Percentiles rank a stretch among this genome's conserved stretches.
Evolutionary conservation across 805 yeast species (phyloP).

Genomic region (Monosporozyma yasuniensis): DNA sequence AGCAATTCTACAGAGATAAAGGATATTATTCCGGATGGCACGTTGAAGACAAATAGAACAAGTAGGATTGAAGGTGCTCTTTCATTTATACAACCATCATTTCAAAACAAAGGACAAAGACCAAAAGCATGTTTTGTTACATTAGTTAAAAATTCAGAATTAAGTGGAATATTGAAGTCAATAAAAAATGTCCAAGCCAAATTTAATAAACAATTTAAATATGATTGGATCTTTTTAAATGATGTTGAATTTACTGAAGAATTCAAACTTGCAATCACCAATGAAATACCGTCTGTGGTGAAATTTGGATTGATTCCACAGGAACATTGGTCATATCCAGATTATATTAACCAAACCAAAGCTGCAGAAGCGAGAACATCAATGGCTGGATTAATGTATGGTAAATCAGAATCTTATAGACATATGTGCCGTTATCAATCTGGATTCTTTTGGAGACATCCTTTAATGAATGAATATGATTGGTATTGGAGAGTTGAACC

Average conservation of each 20-base stretch:
- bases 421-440: conserved; percentile 49
- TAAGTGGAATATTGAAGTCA: conserved; percentile 46
- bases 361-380: conserved; percentile 37
- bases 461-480: neutral
- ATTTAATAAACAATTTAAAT: conserved; percentile 50
- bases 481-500: conserved; percentile 94
- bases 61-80: neutral
- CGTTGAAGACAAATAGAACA: no score
- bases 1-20: neutral
- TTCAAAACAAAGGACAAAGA: conserved; percentile 10
- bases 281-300: conserved; percentile 45
- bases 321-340: conserved; percentile 64
- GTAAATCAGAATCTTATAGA: conserved; percentile 50
- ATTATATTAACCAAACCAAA: conserved; percentile 46
- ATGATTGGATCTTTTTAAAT: conserved; percentile 74
- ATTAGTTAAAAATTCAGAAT: conserved; percentile 58
- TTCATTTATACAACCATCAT: conserved; percentile 12
- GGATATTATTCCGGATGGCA: neutral
- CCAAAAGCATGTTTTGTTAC: conserved; percentile 57
- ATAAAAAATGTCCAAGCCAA: conserved; percentile 54
- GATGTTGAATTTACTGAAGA: conserved; percentile 51
- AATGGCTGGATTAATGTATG: conserved; percentile 43
- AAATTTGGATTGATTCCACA: conserved; percentile 52
- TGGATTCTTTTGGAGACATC: conserved; percentile 52
- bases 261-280: conserved; percentile 39